phyloP scores from a whole-genome alignment of 192 early-diverging fungal species.

The Mortierella antarctica region DNA sequence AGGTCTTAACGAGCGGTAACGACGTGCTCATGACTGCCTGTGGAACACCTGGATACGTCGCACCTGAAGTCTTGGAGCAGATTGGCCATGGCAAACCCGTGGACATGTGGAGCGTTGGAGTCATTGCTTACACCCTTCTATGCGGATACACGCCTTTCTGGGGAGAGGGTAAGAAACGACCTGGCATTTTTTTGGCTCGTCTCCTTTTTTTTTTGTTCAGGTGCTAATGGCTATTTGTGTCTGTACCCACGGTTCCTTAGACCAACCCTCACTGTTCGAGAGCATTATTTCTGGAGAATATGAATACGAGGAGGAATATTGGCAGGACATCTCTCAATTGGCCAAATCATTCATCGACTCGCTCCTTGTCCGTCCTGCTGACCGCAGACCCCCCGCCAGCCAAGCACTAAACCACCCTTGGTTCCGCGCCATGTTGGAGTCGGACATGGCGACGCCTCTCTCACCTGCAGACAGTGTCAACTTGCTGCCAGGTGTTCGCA shows the following conservation, averaged over 20 bases:
- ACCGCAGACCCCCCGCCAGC: slow-evolving; percentile 70
- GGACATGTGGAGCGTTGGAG: slow-evolving; percentile 82
- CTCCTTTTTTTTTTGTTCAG: slow-evolving; percentile 32
- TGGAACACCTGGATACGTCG: slow-evolving; percentile 70
- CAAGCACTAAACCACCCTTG: slow-evolving; percentile 83
- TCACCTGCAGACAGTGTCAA: slow-evolving; percentile 48
- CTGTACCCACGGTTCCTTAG: slow-evolving; percentile 34
- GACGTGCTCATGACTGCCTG: slow-evolving; percentile 75
- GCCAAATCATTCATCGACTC: slow-evolving; percentile 75
- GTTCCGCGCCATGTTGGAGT: slow-evolving; percentile 63
- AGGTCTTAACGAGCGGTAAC: slow-evolving; percentile 64
- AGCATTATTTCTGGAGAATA: slow-evolving; percentile 64
- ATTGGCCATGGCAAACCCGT: slow-evolving; percentile 73
- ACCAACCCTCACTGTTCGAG: slow-evolving; percentile 38
- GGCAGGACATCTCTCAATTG: slow-evolving; percentile 69
- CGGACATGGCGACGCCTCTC: slow-evolving; percentile 32
- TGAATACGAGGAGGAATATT: slow-evolving; percentile 79
- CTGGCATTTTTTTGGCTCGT: slow-evolving; percentile 49
- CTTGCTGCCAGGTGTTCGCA: slow-evolving; percentile 38
- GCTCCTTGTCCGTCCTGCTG: slow-evolving; percentile 66
- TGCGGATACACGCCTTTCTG: slow-evolving; percentile 80
- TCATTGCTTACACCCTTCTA: slow-evolving; percentile 77
- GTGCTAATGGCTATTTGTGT: slow-evolving; percentile 33
- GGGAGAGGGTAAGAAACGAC: slow-evolving; percentile 57
- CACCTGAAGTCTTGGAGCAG: slow-evolving; percentile 74